Evolutionary conservation across 1,284 basidiomycete species (phyloP).

Genomic region (Ustanciosporium gigantosporum): DNA sequence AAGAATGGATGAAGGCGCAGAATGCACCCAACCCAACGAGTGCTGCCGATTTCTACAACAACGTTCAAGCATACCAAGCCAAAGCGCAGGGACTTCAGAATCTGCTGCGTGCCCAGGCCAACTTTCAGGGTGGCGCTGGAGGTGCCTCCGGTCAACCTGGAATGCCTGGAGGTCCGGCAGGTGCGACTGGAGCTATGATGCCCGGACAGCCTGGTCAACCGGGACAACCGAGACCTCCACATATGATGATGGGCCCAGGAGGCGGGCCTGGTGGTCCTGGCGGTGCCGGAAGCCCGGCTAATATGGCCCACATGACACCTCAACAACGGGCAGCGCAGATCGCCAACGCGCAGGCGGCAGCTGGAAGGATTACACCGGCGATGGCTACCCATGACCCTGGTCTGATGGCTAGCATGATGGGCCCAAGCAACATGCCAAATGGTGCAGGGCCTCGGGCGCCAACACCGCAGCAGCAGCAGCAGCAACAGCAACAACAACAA

Average conservation of each 20-base stretch:
- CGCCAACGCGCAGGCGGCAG: constrained; percentile 35
- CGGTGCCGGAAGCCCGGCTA: constrained; percentile 26
- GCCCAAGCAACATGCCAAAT: constrained; percentile 30
- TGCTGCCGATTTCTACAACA: constrained; percentile 50
- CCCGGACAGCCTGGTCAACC: constrained; percentile 7
- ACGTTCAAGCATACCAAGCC: constrained; percentile 48
- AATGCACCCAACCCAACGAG: constrained; percentile 45
- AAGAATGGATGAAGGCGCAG: constrained; percentile 56
- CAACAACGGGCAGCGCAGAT: constrained; percentile 41
- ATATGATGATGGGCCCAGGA: constrained; percentile 8
- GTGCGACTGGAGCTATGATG: not conserved
- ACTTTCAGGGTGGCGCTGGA: constrained; percentile 29
- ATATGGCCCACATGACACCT: constrained; percentile 32
- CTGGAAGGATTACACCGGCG: constrained; percentile 39
- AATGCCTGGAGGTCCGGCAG: constrained; percentile 13
- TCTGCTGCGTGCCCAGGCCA: constrained; percentile 40
- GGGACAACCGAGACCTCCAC: constrained; percentile 19
- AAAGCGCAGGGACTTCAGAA: constrained; percentile 47
- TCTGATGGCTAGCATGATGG: constrained; percentile 54
- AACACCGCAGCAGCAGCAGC: constrained; percentile 21
- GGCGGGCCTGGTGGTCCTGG: constrained; percentile 9
- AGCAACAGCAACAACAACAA: no score
- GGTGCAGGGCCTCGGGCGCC: constrained; percentile 17
- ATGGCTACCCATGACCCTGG: constrained; percentile 52
- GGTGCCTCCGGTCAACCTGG: constrained; percentile 18